Evolutionary conservation across 441 rosid genomes (phyloP).

Genomic region (Daphne laureola): DNA sequence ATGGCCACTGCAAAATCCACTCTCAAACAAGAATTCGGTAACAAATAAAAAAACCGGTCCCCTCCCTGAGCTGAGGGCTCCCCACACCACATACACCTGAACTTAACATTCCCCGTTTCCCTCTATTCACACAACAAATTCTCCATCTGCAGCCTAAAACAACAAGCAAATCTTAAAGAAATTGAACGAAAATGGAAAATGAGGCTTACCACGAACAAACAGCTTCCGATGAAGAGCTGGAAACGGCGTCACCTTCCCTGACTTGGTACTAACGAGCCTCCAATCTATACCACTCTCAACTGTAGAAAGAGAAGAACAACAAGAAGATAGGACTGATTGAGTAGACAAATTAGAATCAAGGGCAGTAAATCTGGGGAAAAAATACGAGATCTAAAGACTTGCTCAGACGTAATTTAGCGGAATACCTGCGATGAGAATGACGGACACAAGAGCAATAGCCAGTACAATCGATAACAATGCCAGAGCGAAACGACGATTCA

Average conservation of each 20-base stretch:
- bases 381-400: too few species aligned
- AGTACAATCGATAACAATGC: slow-evolving; percentile 14
- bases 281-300: slow-evolving; percentile 13
- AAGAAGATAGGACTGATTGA: slow-evolving; percentile 9
- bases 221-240: slow-evolving; percentile 39
- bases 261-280: slow-evolving; percentile 11
- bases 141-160: background rate
- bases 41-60: slow-evolving; percentile 12
- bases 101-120: background rate
- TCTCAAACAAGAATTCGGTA: slow-evolving; percentile 15
- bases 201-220: slow-evolving; percentile 29
- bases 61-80: background rate
- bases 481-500: slow-evolving; percentile 16
- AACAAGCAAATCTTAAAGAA: background rate
- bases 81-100: background rate
- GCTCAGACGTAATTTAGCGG: too few species aligned
- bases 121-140: background rate
- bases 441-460: slow-evolving; percentile 13
- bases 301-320: slow-evolving; percentile 15
- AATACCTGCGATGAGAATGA: slow-evolving; percentile 16
- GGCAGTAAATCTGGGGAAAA: too few species aligned
- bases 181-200: background rate
- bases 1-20: slow-evolving; percentile 10
- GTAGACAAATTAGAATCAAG: too few species aligned
- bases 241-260: slow-evolving; percentile 6